Conservation (phyloP, 2,329 filamentous ascomycete genomes). For the Monilinia fructigena region DNA sequence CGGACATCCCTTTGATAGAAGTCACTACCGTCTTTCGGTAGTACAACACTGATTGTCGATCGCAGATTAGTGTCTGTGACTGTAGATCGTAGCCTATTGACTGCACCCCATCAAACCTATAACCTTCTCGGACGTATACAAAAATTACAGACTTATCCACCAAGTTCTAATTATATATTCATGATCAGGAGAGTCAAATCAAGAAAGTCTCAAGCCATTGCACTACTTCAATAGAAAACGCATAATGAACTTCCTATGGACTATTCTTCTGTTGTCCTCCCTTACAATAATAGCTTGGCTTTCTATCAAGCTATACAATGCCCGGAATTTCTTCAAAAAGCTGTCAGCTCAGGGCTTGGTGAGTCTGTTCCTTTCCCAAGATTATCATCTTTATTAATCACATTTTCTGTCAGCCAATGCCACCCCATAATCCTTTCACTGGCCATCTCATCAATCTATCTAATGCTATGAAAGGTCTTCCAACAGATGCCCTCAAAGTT, state of each 20-base stretch:
- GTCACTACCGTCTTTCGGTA: neutral
- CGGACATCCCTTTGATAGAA: neutral
- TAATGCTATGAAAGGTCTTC: conserved; percentile 20
- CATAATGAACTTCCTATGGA: neutral
- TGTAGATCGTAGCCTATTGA: neutral
- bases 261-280: neutral
- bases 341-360: conserved; percentile 13
- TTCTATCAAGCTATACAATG: neutral
- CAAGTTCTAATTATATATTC: neutral
- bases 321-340: neutral
- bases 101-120: neutral
- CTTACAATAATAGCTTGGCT: conserved; percentile 4
- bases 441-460: conserved; percentile 28
- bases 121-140: neutral
- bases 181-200: neutral
- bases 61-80: neutral
- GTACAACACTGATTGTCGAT: neutral
- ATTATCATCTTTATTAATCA: neutral
- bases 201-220: neutral
- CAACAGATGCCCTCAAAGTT: conserved; percentile 27
- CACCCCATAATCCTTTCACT: conserved; percentile 23
- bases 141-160: neutral
- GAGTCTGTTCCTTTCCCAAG: neutral
- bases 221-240: neutral
- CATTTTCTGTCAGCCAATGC: conserved; percentile 26